Percentiles rank a stretch among this genome's conserved stretches.
Conservation (phyloP, 2,329 filamentous ascomycete species). For the Amauroascus verrucosus region DNA sequence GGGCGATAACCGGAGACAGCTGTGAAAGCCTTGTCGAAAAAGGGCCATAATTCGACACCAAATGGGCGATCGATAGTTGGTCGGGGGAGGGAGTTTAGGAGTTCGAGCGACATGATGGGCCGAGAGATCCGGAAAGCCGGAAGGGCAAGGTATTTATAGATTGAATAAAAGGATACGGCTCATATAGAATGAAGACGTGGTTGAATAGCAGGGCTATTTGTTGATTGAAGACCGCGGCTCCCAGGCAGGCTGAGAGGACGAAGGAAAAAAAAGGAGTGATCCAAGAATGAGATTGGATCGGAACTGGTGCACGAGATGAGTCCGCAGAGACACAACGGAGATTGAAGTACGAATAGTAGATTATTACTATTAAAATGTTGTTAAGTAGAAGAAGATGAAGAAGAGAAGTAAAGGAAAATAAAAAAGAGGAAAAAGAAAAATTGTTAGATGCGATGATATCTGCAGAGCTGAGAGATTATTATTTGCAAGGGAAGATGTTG, state of each 20-base stretch:
- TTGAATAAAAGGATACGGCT: no score
- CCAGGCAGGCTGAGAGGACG: not conserved
- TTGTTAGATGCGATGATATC: not conserved
- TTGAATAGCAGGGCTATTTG: no score
- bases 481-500: not conserved
- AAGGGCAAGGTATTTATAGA: no score
- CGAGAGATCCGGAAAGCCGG: no score
- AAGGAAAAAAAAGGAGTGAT: conserved; percentile 1
- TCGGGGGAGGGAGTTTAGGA: no score
- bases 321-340: no score
- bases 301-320: no score
- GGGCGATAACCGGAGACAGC: conserved; percentile 62
- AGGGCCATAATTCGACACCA: conserved; percentile 72
- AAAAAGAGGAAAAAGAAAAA: not conserved
- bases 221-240: not conserved
- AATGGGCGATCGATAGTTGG: conserved; percentile 79
- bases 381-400: conserved; percentile 7
- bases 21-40: conserved; percentile 74
- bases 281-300: no score
- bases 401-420: conserved; percentile 1
- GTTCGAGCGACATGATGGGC: not conserved
- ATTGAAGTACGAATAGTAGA: no score
- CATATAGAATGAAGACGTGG: no score
- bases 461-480: not conserved
- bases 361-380: not conserved